Percentiles rank a stretch among this genome's conserved stretches.
phyloP scores from a whole-genome alignment of 495 filamentous ascomycete genomes.

The Friedmanniomyces endolithicus region DNA sequence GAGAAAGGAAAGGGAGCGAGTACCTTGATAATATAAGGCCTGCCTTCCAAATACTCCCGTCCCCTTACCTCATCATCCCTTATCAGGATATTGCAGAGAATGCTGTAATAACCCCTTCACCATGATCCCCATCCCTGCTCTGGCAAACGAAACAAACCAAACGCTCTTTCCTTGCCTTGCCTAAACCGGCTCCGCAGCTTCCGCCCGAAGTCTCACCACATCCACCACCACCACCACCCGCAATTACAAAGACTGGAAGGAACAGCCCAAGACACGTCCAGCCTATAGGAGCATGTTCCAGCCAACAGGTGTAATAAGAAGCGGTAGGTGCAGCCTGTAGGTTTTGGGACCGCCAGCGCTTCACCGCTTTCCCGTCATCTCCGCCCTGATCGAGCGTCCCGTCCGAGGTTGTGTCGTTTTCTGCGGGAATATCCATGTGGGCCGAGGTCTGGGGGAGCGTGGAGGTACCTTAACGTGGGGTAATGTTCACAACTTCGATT shows the following conservation, averaged over 20 bases:
- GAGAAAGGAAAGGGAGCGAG: neutral
- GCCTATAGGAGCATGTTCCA: slow-evolving; percentile 2
- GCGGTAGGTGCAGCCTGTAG: no score
- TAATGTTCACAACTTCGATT: no score
- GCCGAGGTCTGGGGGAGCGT: neutral
- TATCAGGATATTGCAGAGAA: no score
- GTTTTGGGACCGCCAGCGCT: slow-evolving; percentile 4
- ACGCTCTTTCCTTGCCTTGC: neutral
- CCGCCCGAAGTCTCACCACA: neutral
- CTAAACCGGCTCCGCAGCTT: neutral
- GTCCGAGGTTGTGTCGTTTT: neutral
- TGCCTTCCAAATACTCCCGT: neutral
- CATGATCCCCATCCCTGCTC: no score
- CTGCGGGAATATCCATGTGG: neutral
- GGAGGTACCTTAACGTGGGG: neutral
- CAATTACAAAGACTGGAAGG: no score
- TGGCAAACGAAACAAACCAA: neutral
- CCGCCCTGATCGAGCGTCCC: neutral
- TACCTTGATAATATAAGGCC: neutral
- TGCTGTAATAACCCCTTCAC: no score
- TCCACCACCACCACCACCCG: no score
- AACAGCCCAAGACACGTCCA: no score
- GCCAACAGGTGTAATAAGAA: no score
- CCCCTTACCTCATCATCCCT: slow-evolving; percentile 13
- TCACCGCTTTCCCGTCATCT: slow-evolving; percentile 5